Evolutionary conservation across 495 filamentous ascomycete genomes (phyloP), one percentile per base, ranked within the genome.

Genomic region (Daldinia concentrica): DNA sequence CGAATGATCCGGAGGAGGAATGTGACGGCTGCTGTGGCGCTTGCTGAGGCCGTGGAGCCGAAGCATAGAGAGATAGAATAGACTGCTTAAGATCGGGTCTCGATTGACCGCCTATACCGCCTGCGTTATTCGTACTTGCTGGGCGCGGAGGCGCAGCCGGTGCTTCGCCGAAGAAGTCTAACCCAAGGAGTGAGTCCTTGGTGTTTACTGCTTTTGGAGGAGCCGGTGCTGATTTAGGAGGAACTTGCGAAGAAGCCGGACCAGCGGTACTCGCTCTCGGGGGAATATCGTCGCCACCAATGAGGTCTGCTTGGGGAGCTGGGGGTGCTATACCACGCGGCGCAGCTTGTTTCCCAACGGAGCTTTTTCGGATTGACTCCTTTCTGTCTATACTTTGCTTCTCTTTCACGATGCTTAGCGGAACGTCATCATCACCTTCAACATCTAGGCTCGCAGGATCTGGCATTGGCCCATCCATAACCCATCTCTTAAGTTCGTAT

Each of bases 401-500:
- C 71, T 88, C 86, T 73, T 87, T 88, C 48, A 87, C 85, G 29
- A 87, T 77, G 71, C 83, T 86, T 66, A 87, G 65, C 1, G 86
- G 86, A 12, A 97, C 86, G 80, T 97, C 93, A 63, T 94, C 92
- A 73, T 98, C 94, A 30, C 89, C 92, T 6, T 91, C 93, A 32
- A 84, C 90, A 76, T 94, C 91, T 60, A 99, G 80, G n/a, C 90
- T 93, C 0, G 91, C 84, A 24, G 96, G 96, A 74, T 98, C 93
- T 8, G 96, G 96, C 81, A 98, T 94, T 11, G 86, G 87, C 3
- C 96, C 95, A 64, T 99, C 96, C 95, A 98, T 97, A 2, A 94
- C 92, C 95, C 95, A 99, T 81, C 96, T 86, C 84, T 97, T 98
- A 8, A 93, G 90, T 74, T 99, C 95, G 79, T 99, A 99, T 80